Percentiles rank a stretch among this genome's conserved stretches.
These are phyloP conservation scores for Erysimum pusillum DNA, from an alignment of 441 rosid genomes.

Conservation along the genomic window DNA sequence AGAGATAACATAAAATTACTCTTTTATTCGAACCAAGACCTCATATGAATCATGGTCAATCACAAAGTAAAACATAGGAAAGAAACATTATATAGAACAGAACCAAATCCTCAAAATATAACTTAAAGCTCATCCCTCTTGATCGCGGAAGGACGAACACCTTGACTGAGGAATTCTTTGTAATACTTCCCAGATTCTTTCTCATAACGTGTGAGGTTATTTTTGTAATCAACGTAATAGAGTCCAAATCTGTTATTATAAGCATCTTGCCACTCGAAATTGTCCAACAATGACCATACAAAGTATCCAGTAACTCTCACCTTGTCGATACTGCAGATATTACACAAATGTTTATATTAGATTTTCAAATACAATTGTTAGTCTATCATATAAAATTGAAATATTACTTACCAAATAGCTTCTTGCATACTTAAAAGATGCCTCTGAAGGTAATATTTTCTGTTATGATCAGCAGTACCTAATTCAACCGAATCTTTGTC, in stretches of 20 bases:
- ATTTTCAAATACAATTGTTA: no score
- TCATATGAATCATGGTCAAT: background rate
- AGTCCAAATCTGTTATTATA: conserved; percentile 10
- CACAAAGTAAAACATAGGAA: background rate
- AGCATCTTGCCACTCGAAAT: conserved; percentile 18
- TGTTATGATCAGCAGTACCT: no score
- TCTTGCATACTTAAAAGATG: no score
- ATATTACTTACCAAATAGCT: no score
- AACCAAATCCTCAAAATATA: background rate
- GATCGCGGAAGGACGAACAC: background rate
- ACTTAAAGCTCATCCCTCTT: background rate
- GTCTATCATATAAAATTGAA: no score
- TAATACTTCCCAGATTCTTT: background rate
- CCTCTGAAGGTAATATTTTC: no score
- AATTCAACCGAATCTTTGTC: no score
- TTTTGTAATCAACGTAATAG: background rate
- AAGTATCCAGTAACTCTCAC: conserved; percentile 17
- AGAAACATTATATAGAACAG: background rate
- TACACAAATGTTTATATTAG: no score
- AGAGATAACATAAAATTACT: no score
- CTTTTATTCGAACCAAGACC: background rate
- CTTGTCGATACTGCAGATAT: no score
- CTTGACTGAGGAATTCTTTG: background rate
- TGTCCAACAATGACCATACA: conserved; percentile 16
- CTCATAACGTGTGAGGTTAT: conserved; percentile 4